Base-by-base conservation (phyloP, 345 rosid species). In the Euphorbia lathyris region DNA sequence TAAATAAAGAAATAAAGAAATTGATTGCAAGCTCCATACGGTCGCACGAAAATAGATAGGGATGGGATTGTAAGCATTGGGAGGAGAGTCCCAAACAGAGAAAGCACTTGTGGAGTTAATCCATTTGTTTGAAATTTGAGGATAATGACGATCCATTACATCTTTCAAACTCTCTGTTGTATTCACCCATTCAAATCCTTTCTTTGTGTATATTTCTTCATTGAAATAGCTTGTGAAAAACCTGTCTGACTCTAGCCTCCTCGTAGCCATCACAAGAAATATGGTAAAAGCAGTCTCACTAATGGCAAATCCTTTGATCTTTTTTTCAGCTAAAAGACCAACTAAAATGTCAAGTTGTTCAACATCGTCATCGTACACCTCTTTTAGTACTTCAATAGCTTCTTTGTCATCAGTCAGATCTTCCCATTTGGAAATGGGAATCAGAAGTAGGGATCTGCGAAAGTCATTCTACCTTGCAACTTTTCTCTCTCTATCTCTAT, bases 241-340 rank as follows among this genome's bases (percentile, higher is more conserved):
- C 61, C 83, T 83, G 32, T 88, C 90, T 0, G 84, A 82, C 60
- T 86, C 93, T 6, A 88, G 53, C 73, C 93, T 83, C 90, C 90
- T 87, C 13, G 81, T 5, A 26, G 90, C 90, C 90, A 88, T 84
- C 20, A 83, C 0, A 23, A 86, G 55, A 71, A 86, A 86, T 36
- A 84, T 74, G 47, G 78, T 12, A 6, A 88, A 88, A 1, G 90
- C 88, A 13, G 93, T 86, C 71, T 88, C 90, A 48, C 90, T 86
- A 0, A 86, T 88, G 53, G 93, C 90, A 55, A 88, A 88, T 0
- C 90, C 92, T 63, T 75, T 85, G 56, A 88, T 84, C 27, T 86
- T 88, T 75, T 81, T 88, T 81, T 86, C 93, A 23, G 90, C 88
- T 83, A 83, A 71, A 30, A 84, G 85, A n/a, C 90, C 90, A 0